phyloP scores from a whole-genome alignment of 2,329 filamentous ascomycete species.

The Fusarium robinianum region DNA sequence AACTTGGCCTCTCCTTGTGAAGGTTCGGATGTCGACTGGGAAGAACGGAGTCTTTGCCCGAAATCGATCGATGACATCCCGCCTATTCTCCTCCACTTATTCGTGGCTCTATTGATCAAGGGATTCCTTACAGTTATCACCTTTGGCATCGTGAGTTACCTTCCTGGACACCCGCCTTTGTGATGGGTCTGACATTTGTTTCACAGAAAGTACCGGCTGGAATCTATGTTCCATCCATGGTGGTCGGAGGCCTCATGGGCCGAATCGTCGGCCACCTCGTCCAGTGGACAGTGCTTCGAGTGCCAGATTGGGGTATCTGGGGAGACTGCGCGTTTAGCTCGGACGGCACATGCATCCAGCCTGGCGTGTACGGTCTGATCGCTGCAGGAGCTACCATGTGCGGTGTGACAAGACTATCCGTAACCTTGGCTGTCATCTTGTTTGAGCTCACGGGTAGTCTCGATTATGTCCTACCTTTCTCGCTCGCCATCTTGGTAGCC shows the following conservation, averaged over 20 bases:
- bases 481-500: slow-evolving; percentile 86
- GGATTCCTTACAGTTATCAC: slow-evolving; percentile 85
- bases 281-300: slow-evolving; percentile 78
- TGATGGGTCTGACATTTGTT: slow-evolving; percentile 21
- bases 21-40: slow-evolving; percentile 64
- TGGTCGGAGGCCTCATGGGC: slow-evolving; percentile 90
- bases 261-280: slow-evolving; percentile 84
- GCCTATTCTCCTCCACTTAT: slow-evolving; percentile 70
- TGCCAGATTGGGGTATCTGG: slow-evolving; percentile 74
- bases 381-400: slow-evolving; percentile 98
- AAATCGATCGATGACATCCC: slow-evolving; percentile 74
- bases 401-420: slow-evolving; percentile 88
- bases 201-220: slow-evolving; percentile 84
- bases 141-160: slow-evolving; percentile 74
- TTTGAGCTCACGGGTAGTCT: slow-evolving; percentile 95
- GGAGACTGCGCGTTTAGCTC: slow-evolving; percentile 70
- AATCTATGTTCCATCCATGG: slow-evolving; percentile 99
- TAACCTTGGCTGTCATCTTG: slow-evolving; percentile 91
- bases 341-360: slow-evolving; percentile 85
- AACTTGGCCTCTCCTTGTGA: slow-evolving; percentile 90
- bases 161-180: neutral
- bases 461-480: slow-evolving; percentile 94
- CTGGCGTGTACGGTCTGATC: slow-evolving; percentile 94
- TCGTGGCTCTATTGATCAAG: slow-evolving; percentile 86
- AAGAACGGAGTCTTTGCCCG: slow-evolving; percentile 78